A percentile compares a stretch with the other conserved stretches of the same genome.
Conservation (phyloP, 495 filamentous ascomycete genomes). For the Talaromyces nanjingensis region DNA sequence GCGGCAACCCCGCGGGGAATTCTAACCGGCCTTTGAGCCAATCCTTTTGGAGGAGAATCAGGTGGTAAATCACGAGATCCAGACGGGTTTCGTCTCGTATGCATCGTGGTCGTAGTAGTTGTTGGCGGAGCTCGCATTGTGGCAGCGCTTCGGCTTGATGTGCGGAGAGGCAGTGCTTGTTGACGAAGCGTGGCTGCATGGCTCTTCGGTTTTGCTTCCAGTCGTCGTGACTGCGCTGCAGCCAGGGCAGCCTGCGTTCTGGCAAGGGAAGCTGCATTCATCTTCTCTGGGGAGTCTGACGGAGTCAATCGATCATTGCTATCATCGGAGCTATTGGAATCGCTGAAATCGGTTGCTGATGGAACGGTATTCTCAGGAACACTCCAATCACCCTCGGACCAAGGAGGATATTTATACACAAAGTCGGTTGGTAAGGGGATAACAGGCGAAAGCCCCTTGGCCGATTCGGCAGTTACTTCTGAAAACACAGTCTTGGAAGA, state of each 20-base stretch:
- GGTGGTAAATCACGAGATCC: conserved; percentile 16
- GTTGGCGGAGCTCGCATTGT: conserved; percentile 23
- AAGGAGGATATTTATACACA: conserved; percentile 52
- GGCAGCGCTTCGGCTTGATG: conserved; percentile 24
- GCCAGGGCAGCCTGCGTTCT: conserved; percentile 36
- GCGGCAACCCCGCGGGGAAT: conserved; percentile 28
- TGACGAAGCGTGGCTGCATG: conserved; percentile 44
- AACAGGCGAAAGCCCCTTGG: conserved; percentile 58
- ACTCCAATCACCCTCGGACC: conserved; percentile 37
- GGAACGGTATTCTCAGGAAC: conserved; percentile 18
- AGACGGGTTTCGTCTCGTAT: conserved; percentile 11
- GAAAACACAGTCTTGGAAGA: conserved; percentile 53
- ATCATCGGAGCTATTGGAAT: conserved; percentile 20
- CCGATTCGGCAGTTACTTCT: conserved; percentile 66
- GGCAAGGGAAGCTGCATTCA: conserved; percentile 17
- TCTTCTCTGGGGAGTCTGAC: conserved; percentile 16
- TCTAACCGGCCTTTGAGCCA: conserved; percentile 39
- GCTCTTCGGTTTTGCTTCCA: conserved; percentile 35
- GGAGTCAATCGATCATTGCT: conserved; percentile 23
- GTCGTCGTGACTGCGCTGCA: conserved; percentile 35
- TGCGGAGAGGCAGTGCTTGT: conserved; percentile 28
- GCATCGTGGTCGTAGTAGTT: conserved; percentile 2
- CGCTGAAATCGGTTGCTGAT: conserved; percentile 19
- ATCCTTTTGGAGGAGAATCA: conserved; percentile 22
- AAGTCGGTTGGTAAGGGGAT: conserved; percentile 62